These are phyloP conservation scores for Salix caprea DNA, from an alignment of 345 rosid genomes.

Conservation along the genomic window DNA sequence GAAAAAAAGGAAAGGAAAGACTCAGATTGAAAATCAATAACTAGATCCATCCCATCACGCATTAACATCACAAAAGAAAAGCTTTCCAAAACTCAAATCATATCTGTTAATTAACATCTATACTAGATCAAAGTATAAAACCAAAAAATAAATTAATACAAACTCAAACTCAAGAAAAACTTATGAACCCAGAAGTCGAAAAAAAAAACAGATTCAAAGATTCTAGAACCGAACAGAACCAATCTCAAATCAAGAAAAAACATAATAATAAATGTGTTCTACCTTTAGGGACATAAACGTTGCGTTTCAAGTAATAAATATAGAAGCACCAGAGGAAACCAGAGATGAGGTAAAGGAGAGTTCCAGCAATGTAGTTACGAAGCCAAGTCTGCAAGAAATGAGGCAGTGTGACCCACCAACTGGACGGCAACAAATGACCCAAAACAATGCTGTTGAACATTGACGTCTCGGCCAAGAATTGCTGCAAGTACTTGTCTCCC, in stretches of 20 bases:
- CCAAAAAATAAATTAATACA: background rate
- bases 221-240: background rate
- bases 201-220: background rate
- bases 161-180: background rate
- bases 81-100: background rate
- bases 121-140: background rate
- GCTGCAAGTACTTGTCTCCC: conserved; percentile 4
- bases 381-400: conserved; percentile 83
- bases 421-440: conserved; percentile 48
- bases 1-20: background rate
- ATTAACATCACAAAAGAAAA: background rate
- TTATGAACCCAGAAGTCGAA: background rate
- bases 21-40: conserved; percentile 4
- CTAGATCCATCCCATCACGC: background rate
- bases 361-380: conserved; percentile 76
- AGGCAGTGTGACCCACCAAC: conserved; percentile 62
- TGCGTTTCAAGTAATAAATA: conserved; percentile 74
- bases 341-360: conserved; percentile 65
- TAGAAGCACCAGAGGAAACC: conserved; percentile 88
- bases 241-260: background rate
- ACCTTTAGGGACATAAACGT: conserved; percentile 83
- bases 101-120: background rate
- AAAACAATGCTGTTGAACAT: conserved; percentile 70
- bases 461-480: conserved; percentile 41
- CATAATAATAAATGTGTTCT: background rate